A percentile compares a stretch with the other conserved stretches of the same genome.
Evolutionary conservation across 176 grass and related monocot genomes (phyloP).

Genomic region (Triticum dicoccoides): DNA sequence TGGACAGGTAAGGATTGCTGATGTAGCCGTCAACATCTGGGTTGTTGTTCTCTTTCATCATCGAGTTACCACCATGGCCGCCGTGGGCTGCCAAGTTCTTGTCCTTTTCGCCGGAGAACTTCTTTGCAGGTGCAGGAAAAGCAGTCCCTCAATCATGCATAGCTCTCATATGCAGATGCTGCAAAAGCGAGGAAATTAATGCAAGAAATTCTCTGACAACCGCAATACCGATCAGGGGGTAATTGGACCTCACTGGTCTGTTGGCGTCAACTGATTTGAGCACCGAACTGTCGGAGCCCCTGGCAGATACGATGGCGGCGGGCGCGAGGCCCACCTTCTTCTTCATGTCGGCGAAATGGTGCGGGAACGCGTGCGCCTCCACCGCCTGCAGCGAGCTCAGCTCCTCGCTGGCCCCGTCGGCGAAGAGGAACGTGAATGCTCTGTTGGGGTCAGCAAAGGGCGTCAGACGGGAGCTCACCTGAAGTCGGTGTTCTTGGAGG

Average conservation of each 20-base stretch:
- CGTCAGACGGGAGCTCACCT: constrained; percentile 14
- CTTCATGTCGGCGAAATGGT: constrained; percentile 70
- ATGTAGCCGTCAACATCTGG: constrained; percentile 45
- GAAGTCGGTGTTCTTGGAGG: constrained; percentile 63
- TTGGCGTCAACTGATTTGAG: constrained; percentile 74
- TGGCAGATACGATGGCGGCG: constrained; percentile 63
- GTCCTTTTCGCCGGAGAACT: constrained; percentile 53
- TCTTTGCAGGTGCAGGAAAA: constrained; percentile 50
- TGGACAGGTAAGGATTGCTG: constrained; percentile 74
- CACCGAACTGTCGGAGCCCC: constrained; percentile 53
- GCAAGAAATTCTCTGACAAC: neutral
- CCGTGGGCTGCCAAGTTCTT: constrained; percentile 11
- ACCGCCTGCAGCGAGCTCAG: constrained; percentile 63
- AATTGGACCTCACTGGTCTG: constrained; percentile 50
- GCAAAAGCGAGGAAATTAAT: neutral
- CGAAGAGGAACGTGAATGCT: constrained; percentile 83
- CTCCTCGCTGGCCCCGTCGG: constrained; percentile 68
- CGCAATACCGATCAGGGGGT: constrained; percentile 66
- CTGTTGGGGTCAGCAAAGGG: constrained; percentile 28
- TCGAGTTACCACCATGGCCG: constrained; percentile 31
- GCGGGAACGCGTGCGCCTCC: constrained; percentile 76
- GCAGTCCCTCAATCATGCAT: neutral
- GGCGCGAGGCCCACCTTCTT: constrained; percentile 80
- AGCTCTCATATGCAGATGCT: neutral
- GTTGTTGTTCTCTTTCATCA: constrained; percentile 71